These are phyloP conservation scores for Cymbidium sinense DNA, from an alignment of 106 monocot species.

Conservation along the genomic window DNA sequence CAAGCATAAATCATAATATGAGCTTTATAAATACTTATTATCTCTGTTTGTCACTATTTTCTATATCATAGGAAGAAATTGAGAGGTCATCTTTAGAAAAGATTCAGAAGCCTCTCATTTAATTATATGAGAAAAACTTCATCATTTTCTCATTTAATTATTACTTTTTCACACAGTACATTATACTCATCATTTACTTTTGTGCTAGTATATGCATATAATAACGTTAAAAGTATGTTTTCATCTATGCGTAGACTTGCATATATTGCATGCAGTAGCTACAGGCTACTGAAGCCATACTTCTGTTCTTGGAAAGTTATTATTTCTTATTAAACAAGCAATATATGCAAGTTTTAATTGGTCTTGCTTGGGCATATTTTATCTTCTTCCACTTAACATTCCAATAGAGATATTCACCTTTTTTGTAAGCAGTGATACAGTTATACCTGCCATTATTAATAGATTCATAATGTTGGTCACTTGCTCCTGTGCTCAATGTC, in stretches of 20 bases:
- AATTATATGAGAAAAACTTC: too few species aligned
- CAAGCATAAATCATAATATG: too few species aligned
- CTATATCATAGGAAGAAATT: conserved; percentile 55
- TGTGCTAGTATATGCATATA: not conserved
- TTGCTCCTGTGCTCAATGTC: not conserved
- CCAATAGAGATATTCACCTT: not conserved
- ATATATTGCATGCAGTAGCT: not conserved
- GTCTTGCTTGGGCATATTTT: not conserved
- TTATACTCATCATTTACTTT: not conserved
- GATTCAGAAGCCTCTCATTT: conserved; percentile 66
- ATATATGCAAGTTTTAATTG: not conserved
- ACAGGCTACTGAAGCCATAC: not conserved
- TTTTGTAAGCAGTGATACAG: not conserved
- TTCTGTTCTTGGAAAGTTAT: too few species aligned
- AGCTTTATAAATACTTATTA: too few species aligned
- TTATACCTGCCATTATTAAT: not conserved
- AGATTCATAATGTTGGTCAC: not conserved
- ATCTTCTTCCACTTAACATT: not conserved
- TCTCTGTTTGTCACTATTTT: conserved; percentile 6
- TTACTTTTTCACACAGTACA: too few species aligned
- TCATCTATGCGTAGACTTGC: too few species aligned
- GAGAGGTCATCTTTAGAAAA: conserved; percentile 84
- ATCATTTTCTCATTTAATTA: too few species aligned
- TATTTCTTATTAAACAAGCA: too few species aligned
- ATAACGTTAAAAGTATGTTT: too few species aligned